Evolutionary conservation across 306 rosid genomes (phyloP).

Genomic region (Cajanus cajan): DNA sequence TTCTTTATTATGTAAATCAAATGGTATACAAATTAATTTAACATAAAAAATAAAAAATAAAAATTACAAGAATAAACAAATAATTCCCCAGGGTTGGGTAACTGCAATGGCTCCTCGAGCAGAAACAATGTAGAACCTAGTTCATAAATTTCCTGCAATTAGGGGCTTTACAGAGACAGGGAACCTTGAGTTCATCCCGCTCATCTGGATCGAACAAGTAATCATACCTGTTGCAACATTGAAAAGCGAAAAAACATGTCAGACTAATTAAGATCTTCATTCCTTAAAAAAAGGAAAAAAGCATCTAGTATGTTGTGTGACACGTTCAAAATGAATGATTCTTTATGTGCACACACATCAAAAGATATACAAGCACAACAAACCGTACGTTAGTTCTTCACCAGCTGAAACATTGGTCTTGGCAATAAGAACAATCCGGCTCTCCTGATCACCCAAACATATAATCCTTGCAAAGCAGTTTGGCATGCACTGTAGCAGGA

Average conservation of each 20-base stretch:
- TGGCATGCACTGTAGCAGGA: slow-evolving; percentile 82
- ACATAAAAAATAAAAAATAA: background rate
- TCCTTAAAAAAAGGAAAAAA: background rate
- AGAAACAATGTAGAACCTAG: slow-evolving; percentile 37
- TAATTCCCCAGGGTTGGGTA: slow-evolving; percentile 31
- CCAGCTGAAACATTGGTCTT: slow-evolving; percentile 74
- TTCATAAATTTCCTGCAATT: slow-evolving; percentile 76
- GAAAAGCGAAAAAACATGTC: background rate
- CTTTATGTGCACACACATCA: background rate
- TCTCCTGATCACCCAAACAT: slow-evolving; percentile 57
- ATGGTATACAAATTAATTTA: slow-evolving; percentile 32
- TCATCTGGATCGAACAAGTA: slow-evolving; percentile 89
- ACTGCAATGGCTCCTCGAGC: slow-evolving; percentile 30
- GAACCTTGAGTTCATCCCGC: slow-evolving; percentile 67
- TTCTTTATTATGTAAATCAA: slow-evolving; percentile 11
- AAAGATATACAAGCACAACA: slow-evolving; percentile 1
- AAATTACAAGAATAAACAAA: background rate
- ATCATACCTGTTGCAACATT: slow-evolving; percentile 62
- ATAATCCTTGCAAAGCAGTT: slow-evolving; percentile 93
- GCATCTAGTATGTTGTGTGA: background rate
- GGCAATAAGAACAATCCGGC: slow-evolving; percentile 81
- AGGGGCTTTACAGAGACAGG: slow-evolving; percentile 75
- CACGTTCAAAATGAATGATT: background rate
- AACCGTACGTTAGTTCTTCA: slow-evolving; percentile 83
- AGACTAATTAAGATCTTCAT: slow-evolving; percentile 12